phyloP scores from a whole-genome alignment of 2,329 filamentous ascomycete genomes.

The Sarocladium kiliense region DNA sequence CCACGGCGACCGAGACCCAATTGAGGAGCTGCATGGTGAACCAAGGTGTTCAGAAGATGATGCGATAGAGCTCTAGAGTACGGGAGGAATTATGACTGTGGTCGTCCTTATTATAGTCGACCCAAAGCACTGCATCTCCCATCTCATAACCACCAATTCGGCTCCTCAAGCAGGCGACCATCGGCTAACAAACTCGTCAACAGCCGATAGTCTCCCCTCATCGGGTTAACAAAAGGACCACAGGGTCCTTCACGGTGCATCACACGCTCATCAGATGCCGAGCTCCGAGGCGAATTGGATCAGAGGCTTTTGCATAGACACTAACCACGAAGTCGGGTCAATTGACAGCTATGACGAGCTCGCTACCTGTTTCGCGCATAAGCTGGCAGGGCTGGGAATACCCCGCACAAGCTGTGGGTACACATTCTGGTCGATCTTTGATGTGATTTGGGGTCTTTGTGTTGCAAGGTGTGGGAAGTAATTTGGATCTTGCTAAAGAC shows the following conservation, averaged over 20 bases:
- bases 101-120: no score
- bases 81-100: no score
- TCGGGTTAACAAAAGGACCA: not conserved
- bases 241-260: not conserved
- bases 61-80: no score
- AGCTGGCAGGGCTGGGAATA: not conserved
- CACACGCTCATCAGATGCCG: not conserved
- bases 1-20: not conserved
- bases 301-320: not conserved
- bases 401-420: not conserved
- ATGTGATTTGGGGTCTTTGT: not conserved
- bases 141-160: no score
- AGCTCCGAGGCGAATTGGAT: not conserved
- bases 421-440: not conserved
- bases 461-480: not conserved
- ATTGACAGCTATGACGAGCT: slow-evolving; percentile 3
- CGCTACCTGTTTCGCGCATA: not conserved
- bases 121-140: no score
- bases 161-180: no score
- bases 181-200: not conserved
- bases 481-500: not conserved
- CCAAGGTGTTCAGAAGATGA: not conserved
- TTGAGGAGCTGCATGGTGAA: not conserved
- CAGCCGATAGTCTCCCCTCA: not conserved
- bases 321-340: slow-evolving; percentile 7